Evolutionary conservation across 2,329 filamentous ascomycete genomes (phyloP), one percentile per base, ranked within the genome.

Genomic region (Neofusicoccum ribis): DNA sequence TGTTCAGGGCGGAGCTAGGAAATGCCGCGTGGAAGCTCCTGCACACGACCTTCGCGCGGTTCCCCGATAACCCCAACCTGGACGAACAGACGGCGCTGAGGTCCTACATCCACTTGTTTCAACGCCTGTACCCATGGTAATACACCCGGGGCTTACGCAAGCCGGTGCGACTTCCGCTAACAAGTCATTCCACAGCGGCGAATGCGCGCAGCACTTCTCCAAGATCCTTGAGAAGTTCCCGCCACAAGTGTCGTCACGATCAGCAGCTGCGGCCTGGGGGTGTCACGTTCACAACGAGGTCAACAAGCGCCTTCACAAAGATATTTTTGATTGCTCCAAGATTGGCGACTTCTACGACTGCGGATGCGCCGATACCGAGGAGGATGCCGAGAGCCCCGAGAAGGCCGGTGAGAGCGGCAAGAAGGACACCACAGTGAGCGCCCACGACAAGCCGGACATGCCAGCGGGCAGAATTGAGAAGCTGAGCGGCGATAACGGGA

Each of bases 311-410:
- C 77, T 89, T 66, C 75, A 82, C 37, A 89, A 89, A 73, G 81
- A 83, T 5, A 74, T 85, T 23, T 89, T 89, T 71, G 86, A 89
- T 73, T 89, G 87, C 74, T 82, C 82, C 47, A 85, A 88, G 43
- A 86, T 89, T 65, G 87, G 86, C 2, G 86, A 88, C 65, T 88
- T 88, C 68, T 89, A 89, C 72, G 86, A 89, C 71, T 89, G 87
- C 70, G 87, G 87, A 37, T 89, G 87, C 73, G 84, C 81, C 27
- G 85, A 86, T 34, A 85, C 87, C 62, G 82, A 69, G 34, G 68
- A 67, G 60, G 66, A 68, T 34, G 64, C 64, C 54, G 56, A 58
- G 27, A 61, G 46, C 58, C 66, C 46, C 31, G 56, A 50, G 27
- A 65, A 65, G 43, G 65, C 63, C 51, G 63, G 47, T 27, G 34